Evolutionary conservation across 2,329 filamentous ascomycete genomes (phyloP).

Genomic region (Albifimbria verrucaria): DNA sequence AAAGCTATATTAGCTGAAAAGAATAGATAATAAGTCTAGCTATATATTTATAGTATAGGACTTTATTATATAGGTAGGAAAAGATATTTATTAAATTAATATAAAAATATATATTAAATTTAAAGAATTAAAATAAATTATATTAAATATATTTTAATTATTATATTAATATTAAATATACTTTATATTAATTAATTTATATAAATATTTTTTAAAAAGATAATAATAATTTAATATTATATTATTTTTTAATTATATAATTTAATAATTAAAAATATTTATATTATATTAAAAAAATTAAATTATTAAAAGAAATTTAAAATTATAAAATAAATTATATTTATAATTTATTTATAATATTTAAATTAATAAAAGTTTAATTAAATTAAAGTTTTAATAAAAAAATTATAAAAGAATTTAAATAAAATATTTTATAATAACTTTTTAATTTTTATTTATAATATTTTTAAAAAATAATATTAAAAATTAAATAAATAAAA

Average conservation of each 20-base stretch:
- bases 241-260: neutral
- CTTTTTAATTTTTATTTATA: neutral
- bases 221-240: neutral
- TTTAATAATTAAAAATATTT: neutral
- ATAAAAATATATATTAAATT: neutral
- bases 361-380: neutral
- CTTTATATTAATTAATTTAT: neutral
- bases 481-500: neutral
- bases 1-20: neutral
- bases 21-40: neutral
- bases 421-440: neutral
- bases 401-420: neutral
- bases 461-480: neutral
- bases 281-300: neutral
- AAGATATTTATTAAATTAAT: neutral
- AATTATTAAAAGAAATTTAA: neutral
- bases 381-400: neutral
- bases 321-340: neutral
- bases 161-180: neutral
- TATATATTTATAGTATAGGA: no score
- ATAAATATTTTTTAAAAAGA: neutral
- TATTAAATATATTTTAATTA: neutral
- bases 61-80: no score
- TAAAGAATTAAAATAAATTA: neutral
- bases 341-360: neutral